Base-by-base conservation (phyloP, 179 eudicot species). In the Pouteria campechiana region DNA sequence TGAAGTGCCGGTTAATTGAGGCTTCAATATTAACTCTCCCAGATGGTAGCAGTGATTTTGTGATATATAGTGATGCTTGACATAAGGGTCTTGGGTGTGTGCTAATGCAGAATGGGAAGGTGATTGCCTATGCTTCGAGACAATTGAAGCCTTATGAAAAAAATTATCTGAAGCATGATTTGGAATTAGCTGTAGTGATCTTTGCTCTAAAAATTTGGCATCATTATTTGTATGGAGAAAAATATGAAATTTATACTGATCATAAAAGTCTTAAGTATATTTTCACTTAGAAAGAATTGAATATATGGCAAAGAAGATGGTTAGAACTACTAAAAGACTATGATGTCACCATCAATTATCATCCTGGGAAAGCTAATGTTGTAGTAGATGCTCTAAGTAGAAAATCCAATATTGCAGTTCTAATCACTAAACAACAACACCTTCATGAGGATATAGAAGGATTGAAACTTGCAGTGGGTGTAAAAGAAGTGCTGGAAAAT, bases 341-440 rank as follows among this genome's bases (percentile, higher is more conserved):
- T 42, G 49, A 41, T 7, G 6, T 32, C n/a, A 18, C 15, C 1
- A 41, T 43, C 1, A 2, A 31, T 4, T 53, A 53, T 22, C 49
- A 53, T 20, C 32, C 28, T 4, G 42, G 49, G 0, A 53, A 53
- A n/a, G 49, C 58, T 7, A 53, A 53, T 34, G 21, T 53, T 0
- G 41, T 53, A 7, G 49, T 22, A 8, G 49, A 53, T 32, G 49
- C 32, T 7, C 41, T 53, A 2, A 53, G 41, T 14, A 12, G 31
- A 15, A 37, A 37, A 3, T 12, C 3, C 9, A 37, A 22, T 37
- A n/a, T n/a, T n/a, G n/a, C n/a, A n/a, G n/a, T n/a, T n/a, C n/a
- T n/a, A n/a, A n/a, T n/a, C n/a, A n/a, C n/a, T n/a, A n/a, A n/a
- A n/a, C n/a, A n/a, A n/a, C n/a, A n/a, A n/a, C n/a, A n/a, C n/a